Evolutionary conservation across 495 filamentous ascomycete species (phyloP).

Genomic region (Thermothielavioides terrestris): DNA sequence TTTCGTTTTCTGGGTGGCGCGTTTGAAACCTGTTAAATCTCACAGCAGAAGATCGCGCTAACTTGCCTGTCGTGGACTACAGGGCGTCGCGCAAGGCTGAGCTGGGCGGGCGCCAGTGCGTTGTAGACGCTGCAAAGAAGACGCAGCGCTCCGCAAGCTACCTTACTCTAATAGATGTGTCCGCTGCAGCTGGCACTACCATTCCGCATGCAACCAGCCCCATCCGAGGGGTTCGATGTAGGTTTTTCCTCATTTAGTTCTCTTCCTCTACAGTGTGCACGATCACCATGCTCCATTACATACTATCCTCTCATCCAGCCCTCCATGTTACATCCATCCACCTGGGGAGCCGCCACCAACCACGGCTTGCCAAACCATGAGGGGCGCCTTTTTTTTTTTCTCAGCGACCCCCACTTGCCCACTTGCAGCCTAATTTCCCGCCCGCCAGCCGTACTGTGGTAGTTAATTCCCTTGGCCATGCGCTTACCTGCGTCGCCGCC

Average conservation of each 20-base stretch:
- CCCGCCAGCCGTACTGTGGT: too few relatives aligned
- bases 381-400: too few relatives aligned
- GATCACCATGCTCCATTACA: too few relatives aligned
- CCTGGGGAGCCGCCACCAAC: background rate
- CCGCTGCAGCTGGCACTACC: conserved; percentile 3
- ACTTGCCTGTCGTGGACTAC: background rate
- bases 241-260: conserved; percentile 3
- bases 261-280: too few relatives aligned
- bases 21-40: too few relatives aligned
- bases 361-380: too few relatives aligned
- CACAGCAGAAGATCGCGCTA: too few relatives aligned
- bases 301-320: background rate
- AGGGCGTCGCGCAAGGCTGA: conserved; percentile 1
- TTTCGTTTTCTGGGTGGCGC: conserved; percentile 6
- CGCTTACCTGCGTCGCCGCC: background rate
- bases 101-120: background rate
- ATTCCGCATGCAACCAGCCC: conserved; percentile 9
- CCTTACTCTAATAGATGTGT: conserved; percentile 1
- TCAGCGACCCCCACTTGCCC: background rate
- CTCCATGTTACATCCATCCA: background rate
- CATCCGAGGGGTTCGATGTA: conserved; percentile 5
- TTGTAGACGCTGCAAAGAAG: conserved; percentile 9
- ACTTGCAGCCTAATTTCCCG: conserved; percentile 5
- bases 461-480: conserved; percentile 1
- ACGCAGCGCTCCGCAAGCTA: conserved; percentile 4